Conservation (phyloP, 805 yeast species). For the Saccharomyces kudriavzevii region DNA sequence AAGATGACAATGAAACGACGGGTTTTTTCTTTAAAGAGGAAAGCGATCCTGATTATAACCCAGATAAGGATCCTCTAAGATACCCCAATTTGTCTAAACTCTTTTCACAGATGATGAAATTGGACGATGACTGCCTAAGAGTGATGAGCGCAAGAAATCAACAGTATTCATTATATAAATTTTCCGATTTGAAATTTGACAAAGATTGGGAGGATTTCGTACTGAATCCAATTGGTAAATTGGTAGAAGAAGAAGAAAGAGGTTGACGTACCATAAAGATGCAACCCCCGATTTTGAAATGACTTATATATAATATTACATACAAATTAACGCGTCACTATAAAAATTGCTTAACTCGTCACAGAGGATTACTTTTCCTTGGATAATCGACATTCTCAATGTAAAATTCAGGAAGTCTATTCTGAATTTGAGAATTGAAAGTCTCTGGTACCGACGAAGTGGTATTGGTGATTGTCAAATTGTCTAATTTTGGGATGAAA, state of each 20-base stretch:
- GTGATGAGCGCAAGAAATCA: slow-evolving; percentile 41
- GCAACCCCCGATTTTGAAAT: background rate
- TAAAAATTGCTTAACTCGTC: background rate
- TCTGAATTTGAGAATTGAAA: slow-evolving; percentile 13
- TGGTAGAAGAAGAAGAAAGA: background rate
- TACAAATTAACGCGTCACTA: background rate
- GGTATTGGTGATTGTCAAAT: slow-evolving; percentile 11
- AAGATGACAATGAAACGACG: slow-evolving; percentile 40
- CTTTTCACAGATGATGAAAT: slow-evolving; percentile 37
- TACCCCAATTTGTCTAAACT: slow-evolving; percentile 44
- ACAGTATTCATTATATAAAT: slow-evolving; percentile 41
- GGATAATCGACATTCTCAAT: slow-evolving; percentile 5
- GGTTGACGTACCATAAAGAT: background rate
- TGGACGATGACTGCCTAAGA: slow-evolving; percentile 32
- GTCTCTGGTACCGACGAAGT: slow-evolving; percentile 23
- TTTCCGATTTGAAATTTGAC: slow-evolving; percentile 55
- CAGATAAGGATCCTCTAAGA: slow-evolving; percentile 14
- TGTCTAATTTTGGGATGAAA: slow-evolving; percentile 8
- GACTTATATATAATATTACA: background rate
- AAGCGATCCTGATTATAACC: slow-evolving; percentile 60
- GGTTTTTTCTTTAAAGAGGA: slow-evolving; percentile 75
- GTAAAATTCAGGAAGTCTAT: slow-evolving; percentile 6
- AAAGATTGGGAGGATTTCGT: slow-evolving; percentile 41
- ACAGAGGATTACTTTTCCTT: background rate
- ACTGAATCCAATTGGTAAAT: slow-evolving; percentile 11